Evolutionary conservation across 2,329 filamentous ascomycete species (phyloP).

Genomic region (Colletotrichum orbiculare): DNA sequence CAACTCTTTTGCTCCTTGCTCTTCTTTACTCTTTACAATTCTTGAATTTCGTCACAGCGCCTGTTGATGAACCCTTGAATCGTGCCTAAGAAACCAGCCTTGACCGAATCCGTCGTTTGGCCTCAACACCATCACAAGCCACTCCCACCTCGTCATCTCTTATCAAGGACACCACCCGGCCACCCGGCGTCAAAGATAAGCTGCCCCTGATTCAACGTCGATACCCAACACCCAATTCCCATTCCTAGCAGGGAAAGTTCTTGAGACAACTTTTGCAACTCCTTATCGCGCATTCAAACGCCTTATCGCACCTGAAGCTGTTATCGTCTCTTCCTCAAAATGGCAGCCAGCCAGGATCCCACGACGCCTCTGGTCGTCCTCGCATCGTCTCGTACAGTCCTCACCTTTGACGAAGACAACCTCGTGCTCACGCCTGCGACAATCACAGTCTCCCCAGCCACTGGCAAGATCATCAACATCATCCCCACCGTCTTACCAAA

Average conservation of each 20-base stretch:
- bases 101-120: neutral
- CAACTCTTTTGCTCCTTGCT: neutral
- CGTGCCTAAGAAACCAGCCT: neutral
- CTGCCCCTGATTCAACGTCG: slow-evolving; percentile 3
- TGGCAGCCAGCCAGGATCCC: slow-evolving; percentile 45
- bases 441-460: slow-evolving; percentile 78
- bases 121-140: slow-evolving; percentile 9
- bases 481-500: slow-evolving; percentile 78
- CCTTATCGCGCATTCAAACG: slow-evolving; percentile 10
- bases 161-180: slow-evolving; percentile 15
- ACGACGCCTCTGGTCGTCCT: slow-evolving; percentile 73
- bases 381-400: slow-evolving; percentile 83
- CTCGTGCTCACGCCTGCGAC: slow-evolving; percentile 82
- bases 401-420: slow-evolving; percentile 74
- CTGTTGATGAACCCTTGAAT: too few relatives aligned
- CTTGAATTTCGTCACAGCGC: neutral
- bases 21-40: neutral
- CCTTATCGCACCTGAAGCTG: slow-evolving; percentile 19
- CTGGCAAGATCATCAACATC: slow-evolving; percentile 87
- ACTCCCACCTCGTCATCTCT: slow-evolving; percentile 5
- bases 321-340: slow-evolving; percentile 38
- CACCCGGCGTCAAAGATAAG: slow-evolving; percentile 29
- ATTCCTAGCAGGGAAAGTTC: slow-evolving; percentile 19
- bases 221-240: slow-evolving; percentile 1
- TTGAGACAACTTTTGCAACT: neutral